These are phyloP conservation scores for Fusarium nodosum DNA, from an alignment of 2,329 filamentous ascomycete genomes.

Conservation along the genomic window DNA sequence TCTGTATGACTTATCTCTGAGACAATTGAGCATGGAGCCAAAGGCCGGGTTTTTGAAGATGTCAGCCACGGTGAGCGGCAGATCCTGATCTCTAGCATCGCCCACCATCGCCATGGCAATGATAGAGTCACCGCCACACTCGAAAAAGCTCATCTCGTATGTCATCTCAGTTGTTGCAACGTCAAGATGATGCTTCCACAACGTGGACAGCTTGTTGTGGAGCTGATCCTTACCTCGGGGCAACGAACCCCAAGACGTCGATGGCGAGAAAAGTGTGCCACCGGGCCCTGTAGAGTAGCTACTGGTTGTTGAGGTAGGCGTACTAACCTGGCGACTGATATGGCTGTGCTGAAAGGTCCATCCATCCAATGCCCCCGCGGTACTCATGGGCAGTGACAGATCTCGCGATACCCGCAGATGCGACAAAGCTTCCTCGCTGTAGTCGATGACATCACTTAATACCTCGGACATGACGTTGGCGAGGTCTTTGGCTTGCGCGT, in stretches of 20 bases:
- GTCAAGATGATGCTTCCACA: constrained; percentile 34
- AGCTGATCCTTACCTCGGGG: constrained; percentile 14
- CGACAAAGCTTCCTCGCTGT: constrained; percentile 30
- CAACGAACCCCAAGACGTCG: constrained; percentile 8
- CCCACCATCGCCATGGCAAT: constrained; percentile 45
- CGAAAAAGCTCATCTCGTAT: constrained; percentile 36
- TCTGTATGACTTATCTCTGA: constrained; percentile 22
- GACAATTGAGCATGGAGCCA: constrained; percentile 26
- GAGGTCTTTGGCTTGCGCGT: constrained; percentile 38
- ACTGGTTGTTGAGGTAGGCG: constrained; percentile 18
- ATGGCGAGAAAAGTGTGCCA: constrained; percentile 17
- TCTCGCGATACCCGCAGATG: constrained; percentile 28
- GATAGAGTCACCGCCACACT: constrained; percentile 40
- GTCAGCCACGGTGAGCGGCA: constrained; percentile 41
- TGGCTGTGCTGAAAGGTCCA: constrained; percentile 6
- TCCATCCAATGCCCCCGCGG: background rate
- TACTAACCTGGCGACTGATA: background rate
- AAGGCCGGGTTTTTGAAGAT: constrained; percentile 41
- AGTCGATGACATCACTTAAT: constrained; percentile 37
- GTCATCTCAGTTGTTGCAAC: constrained; percentile 12
- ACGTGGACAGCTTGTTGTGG: constrained; percentile 23
- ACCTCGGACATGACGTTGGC: constrained; percentile 34
- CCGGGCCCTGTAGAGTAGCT: constrained; percentile 24
- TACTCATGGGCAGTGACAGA: background rate
- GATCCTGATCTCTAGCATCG: constrained; percentile 26